Percentiles rank a stretch among this genome's conserved stretches.
Conservation (phyloP, 768 basidiomycete species). For the Tulasnella sp. region DNA sequence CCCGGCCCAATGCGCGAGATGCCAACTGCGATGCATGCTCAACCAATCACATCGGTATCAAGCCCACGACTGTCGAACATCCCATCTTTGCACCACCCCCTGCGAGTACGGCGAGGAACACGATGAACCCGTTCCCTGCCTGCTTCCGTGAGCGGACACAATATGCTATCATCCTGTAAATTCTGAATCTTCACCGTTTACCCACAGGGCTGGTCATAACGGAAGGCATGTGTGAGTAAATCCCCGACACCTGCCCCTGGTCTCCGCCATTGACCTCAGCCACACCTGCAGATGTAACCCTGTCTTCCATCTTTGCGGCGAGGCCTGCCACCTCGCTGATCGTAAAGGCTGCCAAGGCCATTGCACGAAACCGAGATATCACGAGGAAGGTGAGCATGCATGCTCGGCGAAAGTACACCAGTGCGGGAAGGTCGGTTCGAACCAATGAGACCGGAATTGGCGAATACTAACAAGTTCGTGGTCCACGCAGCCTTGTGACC, state of each 20-base stretch:
- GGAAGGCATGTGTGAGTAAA: conserved; percentile 46
- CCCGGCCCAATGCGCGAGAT: conserved; percentile 39
- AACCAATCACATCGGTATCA: conserved; percentile 38
- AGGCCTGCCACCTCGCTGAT: conserved; percentile 39
- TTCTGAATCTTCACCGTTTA: not conserved
- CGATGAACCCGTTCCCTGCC: not conserved
- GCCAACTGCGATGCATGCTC: conserved; percentile 44
- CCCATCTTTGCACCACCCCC: conserved; percentile 39
- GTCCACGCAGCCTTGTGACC: conserved; percentile 36
- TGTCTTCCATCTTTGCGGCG: conserved; percentile 47
- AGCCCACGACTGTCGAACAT: conserved; percentile 44
- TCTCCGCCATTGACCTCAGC: not conserved
- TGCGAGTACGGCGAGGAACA: conserved; percentile 42
- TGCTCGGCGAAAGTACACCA: conserved; percentile 50
- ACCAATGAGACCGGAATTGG: not conserved
- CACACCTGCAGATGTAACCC: conserved; percentile 41
- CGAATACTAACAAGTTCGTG: too few species aligned
- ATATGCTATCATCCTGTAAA: not conserved
- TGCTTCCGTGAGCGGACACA: not conserved
- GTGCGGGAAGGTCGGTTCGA: conserved; percentile 41
- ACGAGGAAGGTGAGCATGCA: conserved; percentile 43
- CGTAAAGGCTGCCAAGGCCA: conserved; percentile 45
- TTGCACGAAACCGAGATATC: conserved; percentile 48
- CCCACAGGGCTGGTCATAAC: conserved; percentile 48
- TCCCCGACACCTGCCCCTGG: not conserved